These are phyloP conservation scores for Biscogniauxia mediterranea DNA, from an alignment of 2,329 filamentous ascomycete species.

Conservation along the genomic window DNA sequence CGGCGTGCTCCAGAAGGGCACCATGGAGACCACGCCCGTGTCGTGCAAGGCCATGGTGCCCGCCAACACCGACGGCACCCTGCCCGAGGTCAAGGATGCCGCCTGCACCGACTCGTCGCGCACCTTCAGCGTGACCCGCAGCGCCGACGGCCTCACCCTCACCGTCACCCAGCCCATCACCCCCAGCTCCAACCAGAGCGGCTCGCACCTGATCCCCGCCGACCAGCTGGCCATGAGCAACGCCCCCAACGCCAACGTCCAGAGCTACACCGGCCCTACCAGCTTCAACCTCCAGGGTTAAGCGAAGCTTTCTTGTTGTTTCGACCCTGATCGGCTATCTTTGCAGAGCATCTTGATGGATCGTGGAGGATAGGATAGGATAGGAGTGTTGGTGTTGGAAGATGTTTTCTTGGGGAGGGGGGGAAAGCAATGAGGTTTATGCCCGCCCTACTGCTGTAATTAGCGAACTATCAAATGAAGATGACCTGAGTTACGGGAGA, in stretches of 20 bases:
- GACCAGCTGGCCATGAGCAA: constrained; percentile 21
- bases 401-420: too few species aligned
- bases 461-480: too few species aligned
- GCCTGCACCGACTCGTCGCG: constrained; percentile 30
- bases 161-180: constrained; percentile 29
- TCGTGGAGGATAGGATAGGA: too few species aligned
- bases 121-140: constrained; percentile 27
- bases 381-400: too few species aligned
- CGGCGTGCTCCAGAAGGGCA: constrained; percentile 19
- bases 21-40: constrained; percentile 27
- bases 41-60: constrained; percentile 22
- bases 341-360: too few species aligned
- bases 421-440: too few species aligned
- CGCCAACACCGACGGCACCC: constrained; percentile 21
- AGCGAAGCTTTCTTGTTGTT: background rate
- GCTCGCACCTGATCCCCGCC: constrained; percentile 28
- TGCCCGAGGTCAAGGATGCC: constrained; percentile 32
- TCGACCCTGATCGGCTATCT: too few species aligned
- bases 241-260: constrained; percentile 27
- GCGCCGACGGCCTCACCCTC: constrained; percentile 26
- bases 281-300: constrained; percentile 17
- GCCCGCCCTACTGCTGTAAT: too few species aligned
- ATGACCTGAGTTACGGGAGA: too few species aligned
- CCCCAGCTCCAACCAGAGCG: constrained; percentile 25
- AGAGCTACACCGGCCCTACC: constrained; percentile 31